Evolutionary conservation across 2,329 filamentous ascomycete species (phyloP), one percentile per base, ranked within the genome.

Genomic region (Ascochyta lentis): DNA sequence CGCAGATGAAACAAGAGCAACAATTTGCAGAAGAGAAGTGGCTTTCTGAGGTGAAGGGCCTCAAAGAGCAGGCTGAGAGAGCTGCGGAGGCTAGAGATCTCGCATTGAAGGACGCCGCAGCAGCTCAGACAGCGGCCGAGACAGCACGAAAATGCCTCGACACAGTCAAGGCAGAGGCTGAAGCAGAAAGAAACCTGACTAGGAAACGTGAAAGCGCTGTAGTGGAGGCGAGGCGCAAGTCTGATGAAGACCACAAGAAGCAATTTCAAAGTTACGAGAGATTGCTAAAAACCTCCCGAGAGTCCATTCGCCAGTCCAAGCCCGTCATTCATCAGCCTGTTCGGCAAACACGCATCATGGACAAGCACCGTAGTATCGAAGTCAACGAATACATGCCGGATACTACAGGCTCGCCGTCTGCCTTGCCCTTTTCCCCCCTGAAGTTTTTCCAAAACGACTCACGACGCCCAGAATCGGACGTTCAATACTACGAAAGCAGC

Each of bases 341-440:
- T 31, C 55, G 61, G 8, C 57, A 58, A 8, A 66, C 61, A 13
- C 50, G 43, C 16, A 55, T 66, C 3, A 35, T 46, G 3, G 60
- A 63, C 16, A 58, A 62, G 1, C 54, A 56, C 29, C 58, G 60
- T 4, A 61, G 46, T 27, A 53, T 67, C 16, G 66, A 68, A 26
- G 63, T 68, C 12, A 51, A 52, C 10, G 66, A 68, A 40, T 68
- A 56, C 34, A 45, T 47, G 13, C 54, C 48, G 8, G 49, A 58
- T 4, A 50, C 19, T 52, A 47, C 29, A 23, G 33, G 24, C 40
- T 46, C 26, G 26, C 35, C 24, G 15, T 22, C 19, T 6, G 5
- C 42, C 13, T 35, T 24, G 8, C 10, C 31, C 5, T 24, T 39
- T 23, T 23, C 37, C 9, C n/a, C 19, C n/a, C n/a, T 39, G 16